Evolutionary conservation across 163 green algal genomes (phyloP), one percentile per base, ranked within the genome.

Genomic region (Scenedesmus sp.): DNA sequence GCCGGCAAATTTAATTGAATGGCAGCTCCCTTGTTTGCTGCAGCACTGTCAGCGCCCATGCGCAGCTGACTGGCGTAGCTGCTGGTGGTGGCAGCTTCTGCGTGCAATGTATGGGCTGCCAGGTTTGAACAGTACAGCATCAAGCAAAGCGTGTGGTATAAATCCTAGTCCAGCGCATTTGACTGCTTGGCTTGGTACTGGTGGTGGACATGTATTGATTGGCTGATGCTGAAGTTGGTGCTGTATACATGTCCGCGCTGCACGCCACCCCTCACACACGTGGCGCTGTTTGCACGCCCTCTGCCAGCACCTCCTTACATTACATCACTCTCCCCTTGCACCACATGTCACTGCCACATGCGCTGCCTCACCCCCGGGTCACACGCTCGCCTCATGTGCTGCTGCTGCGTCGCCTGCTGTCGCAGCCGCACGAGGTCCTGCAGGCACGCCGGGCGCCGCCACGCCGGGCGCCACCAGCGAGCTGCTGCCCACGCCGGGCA

Each of bases 401-500:
- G 59, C 59, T 72, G 59, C 59, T 72, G 59, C 59, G 30, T 16
- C 30, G 37, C 30, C 30, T 40, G 30, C 30, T 76, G 2, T 16
- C 1, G 7, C 65, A 76, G 65, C 65, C 1, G 65, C 30, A 15
- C 65, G 65, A 26, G 30, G 65, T 2, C 30, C 30, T 76, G 65
- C 65, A 76, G 65, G 65, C 65, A 76, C 65, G 30, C 65, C 65
- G 3, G 65, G 65, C 51, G 85, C 82, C 26, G 82, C 37, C 43
- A 89, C 59, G 0, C 85, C 85, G 3, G 85, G 85, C 33, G 49
- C 0, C 30, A 85, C 44, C 13, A 83, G 65, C 15, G 85, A 84
- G 30, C 70, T 90, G 85, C 85, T 90, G 85, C 85, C 85, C n/a
- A 90, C 85, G 3, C 85, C 85, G 3, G 85, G 85, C n/a, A 70